Conservation (phyloP, 306 rosid species). For the Chamaecrista fasciculata region DNA sequence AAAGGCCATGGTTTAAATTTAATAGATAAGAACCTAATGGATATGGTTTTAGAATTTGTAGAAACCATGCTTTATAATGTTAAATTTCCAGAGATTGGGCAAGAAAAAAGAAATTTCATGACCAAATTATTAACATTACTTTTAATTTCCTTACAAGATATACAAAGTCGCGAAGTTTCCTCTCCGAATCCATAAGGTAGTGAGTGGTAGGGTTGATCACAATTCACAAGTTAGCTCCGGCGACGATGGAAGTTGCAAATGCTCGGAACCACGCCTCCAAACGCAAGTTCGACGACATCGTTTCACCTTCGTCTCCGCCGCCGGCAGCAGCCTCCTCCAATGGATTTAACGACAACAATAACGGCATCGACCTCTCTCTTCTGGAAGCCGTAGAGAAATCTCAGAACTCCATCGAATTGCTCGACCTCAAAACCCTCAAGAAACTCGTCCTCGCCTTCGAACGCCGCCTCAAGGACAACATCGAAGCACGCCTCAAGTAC, state of each 20-base stretch:
- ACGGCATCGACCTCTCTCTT: slow-evolving; percentile 57
- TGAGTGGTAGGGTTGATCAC: slow-evolving; percentile 19
- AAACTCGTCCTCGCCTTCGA: slow-evolving; percentile 82
- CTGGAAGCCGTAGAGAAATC: slow-evolving; percentile 84
- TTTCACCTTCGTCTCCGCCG: slow-evolving; percentile 10
- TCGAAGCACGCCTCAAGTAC: slow-evolving; percentile 85
- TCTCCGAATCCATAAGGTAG: no score
- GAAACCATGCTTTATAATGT: no score
- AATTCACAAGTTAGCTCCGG: slow-evolving; percentile 2
- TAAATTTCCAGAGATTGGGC: no score
- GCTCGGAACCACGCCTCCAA: slow-evolving; percentile 44
- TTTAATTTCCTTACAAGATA: neutral
- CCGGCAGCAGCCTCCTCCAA: slow-evolving; percentile 24
- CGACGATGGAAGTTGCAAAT: slow-evolving; percentile 48
- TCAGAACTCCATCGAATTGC: slow-evolving; percentile 49
- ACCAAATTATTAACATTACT: no score
- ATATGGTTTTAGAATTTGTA: no score
- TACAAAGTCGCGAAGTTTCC: neutral
- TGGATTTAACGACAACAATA: slow-evolving; percentile 11
- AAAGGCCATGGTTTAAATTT: no score
- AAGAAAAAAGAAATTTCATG: no score
- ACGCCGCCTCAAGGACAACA: slow-evolving; percentile 85
- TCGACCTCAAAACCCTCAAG: slow-evolving; percentile 71
- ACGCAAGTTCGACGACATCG: slow-evolving; percentile 61
- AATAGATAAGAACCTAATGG: no score